phyloP scores from a whole-genome alignment of 805 yeast genomes.

The Isabelozyma pseudorhagii region DNA sequence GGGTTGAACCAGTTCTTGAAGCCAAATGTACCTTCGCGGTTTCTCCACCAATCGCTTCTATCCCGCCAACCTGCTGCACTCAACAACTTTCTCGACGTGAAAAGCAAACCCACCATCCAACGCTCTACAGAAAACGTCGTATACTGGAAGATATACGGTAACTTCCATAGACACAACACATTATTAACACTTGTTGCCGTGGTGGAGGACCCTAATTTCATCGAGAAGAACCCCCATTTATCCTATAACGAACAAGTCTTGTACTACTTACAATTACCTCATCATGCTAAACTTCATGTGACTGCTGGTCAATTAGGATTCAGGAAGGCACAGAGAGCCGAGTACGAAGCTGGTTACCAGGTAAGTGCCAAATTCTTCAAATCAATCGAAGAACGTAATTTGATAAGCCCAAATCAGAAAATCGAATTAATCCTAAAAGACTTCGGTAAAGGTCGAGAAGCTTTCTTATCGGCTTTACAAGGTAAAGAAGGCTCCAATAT shows the following conservation, averaged over 20 bases:
- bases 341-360: conserved; percentile 90
- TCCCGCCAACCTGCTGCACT: neutral
- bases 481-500: conserved; percentile 84
- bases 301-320: conserved; percentile 88
- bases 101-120: conserved; percentile 1
- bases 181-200: conserved; percentile 72
- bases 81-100: neutral
- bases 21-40: neutral
- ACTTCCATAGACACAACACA: conserved; percentile 80
- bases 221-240: conserved; percentile 51
- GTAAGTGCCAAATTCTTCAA: conserved; percentile 72
- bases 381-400: conserved; percentile 60
- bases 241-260: conserved; percentile 69
- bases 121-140: conserved; percentile 35
- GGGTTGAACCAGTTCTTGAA: neutral
- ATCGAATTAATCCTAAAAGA: conserved; percentile 77
- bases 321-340: conserved; percentile 85
- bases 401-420: conserved; percentile 49
- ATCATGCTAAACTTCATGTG: conserved; percentile 63
- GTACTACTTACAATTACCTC: conserved; percentile 76
- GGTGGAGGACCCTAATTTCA: conserved; percentile 58
- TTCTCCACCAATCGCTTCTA: neutral
- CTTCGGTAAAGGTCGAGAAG: conserved; percentile 87
- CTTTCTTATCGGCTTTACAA: conserved; percentile 75
- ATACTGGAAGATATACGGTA: conserved; percentile 71